Conservation (phyloP, 768 basidiomycete genomes). For the Leucosporidium creatinivorum region DNA sequence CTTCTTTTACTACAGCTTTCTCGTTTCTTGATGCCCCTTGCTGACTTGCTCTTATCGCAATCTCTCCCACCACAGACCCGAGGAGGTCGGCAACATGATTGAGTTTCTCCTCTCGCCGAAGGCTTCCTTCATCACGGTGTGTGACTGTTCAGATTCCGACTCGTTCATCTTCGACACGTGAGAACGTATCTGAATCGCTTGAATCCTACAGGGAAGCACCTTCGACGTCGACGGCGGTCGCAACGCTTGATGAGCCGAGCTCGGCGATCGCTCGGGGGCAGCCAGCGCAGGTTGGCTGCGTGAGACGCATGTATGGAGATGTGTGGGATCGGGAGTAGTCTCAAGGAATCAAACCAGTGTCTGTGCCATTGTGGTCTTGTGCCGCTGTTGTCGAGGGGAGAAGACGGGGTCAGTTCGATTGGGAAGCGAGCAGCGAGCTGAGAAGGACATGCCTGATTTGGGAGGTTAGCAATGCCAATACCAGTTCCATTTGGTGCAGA, state of each 20-base stretch:
- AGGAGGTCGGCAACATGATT: slow-evolving; percentile 3
- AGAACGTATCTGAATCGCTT: neutral
- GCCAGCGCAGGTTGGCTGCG: too few relatives aligned
- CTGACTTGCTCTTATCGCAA: too few relatives aligned
- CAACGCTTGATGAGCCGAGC: neutral
- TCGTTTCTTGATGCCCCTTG: too few relatives aligned
- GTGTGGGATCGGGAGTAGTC: too few relatives aligned
- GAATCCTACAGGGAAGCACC: neutral
- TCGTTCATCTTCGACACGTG: too few relatives aligned
- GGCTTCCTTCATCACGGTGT: neutral
- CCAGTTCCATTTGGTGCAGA: neutral
- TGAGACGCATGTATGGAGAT: too few relatives aligned
- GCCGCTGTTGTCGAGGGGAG: slow-evolving; percentile 55
- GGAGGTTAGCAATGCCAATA: slow-evolving; percentile 82
- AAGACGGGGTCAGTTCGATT: neutral
- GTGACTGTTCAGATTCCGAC: too few relatives aligned
- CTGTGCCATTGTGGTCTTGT: too few relatives aligned
- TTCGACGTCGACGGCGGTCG: neutral
- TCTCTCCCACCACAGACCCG: neutral
- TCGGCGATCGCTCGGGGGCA: too few relatives aligned
- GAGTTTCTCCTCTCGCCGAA: neutral
- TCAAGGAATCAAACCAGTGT: too few relatives aligned
- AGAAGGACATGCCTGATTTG: slow-evolving; percentile 70
- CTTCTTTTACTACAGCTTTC: too few relatives aligned
- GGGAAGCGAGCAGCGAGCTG: neutral